phyloP scores from a whole-genome alignment of 352 stramenopile species.

The Aphanomyces invadans region DNA sequence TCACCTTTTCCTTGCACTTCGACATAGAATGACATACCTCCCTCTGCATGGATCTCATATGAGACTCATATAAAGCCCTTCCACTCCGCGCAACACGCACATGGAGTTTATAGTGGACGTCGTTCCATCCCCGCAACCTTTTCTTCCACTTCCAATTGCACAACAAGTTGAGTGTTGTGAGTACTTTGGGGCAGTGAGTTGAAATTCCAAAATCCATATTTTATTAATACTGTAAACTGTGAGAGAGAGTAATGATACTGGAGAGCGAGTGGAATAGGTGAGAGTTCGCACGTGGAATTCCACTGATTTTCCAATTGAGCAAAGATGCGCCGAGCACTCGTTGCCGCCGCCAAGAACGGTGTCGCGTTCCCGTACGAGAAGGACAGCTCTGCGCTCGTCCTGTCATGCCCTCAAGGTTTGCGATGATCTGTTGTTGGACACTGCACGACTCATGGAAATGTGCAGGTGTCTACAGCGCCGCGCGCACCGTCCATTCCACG shows the following conservation, averaged over 20 bases:
- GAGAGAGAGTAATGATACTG: too few relatives aligned
- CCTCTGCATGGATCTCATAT: too few relatives aligned
- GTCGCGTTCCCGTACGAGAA: constrained; percentile 47
- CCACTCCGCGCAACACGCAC: too few relatives aligned
- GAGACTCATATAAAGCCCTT: too few relatives aligned
- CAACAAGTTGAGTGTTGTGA: too few relatives aligned
- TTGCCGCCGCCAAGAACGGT: constrained; percentile 70
- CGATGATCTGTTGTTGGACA: background rate
- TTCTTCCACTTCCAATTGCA: too few relatives aligned
- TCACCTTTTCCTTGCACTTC: too few relatives aligned
- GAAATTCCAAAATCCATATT: background rate
- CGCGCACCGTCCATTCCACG: constrained; percentile 62
- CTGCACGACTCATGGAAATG: too few relatives aligned
- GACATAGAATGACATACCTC: too few relatives aligned
- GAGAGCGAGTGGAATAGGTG: background rate
- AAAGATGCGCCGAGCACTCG: constrained; percentile 14
- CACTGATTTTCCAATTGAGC: background rate
- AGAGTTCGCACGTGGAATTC: background rate
- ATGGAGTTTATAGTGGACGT: too few relatives aligned
- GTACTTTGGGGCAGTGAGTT: background rate
- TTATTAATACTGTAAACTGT: too few relatives aligned
- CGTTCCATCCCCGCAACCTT: too few relatives aligned
- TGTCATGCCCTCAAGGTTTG: constrained; percentile 43
- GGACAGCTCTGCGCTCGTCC: constrained; percentile 56
- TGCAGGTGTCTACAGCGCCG: constrained; percentile 53